Evolutionary conservation across 345 rosid species (phyloP).

Genomic region (Hevea brasiliensis): DNA sequence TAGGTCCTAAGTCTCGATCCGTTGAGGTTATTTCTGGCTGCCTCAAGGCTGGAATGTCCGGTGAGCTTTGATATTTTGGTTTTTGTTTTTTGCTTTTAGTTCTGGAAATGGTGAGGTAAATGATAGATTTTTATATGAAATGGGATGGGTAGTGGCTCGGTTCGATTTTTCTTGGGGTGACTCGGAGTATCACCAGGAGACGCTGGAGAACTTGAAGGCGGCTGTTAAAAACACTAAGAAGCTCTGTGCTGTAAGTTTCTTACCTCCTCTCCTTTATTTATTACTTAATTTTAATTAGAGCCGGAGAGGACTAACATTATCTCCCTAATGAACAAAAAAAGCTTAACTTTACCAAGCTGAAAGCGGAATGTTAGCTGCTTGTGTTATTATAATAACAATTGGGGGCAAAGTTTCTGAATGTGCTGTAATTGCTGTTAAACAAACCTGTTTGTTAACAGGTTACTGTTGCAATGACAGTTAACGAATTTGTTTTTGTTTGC

Average conservation of each 20-base stretch:
- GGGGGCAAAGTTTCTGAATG: background rate
- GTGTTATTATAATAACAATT: no score
- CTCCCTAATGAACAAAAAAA: no score
- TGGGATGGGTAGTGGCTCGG: constrained; percentile 28
- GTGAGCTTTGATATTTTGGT: constrained; percentile 5
- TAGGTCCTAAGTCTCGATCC: constrained; percentile 37
- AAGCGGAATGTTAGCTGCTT: no score
- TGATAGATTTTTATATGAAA: background rate
- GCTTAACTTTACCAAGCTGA: no score
- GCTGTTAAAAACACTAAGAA: constrained; percentile 37
- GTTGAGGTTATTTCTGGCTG: constrained; percentile 30
- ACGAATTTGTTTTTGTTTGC: background rate
- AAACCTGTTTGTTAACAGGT: no score
- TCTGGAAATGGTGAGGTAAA: background rate
- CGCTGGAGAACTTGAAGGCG: constrained; percentile 32
- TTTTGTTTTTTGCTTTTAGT: background rate
- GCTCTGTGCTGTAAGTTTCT: constrained; percentile 34
- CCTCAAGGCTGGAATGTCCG: constrained; percentile 37
- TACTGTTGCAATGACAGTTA: background rate
- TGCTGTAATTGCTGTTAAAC: background rate
- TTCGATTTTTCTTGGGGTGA: constrained; percentile 38
- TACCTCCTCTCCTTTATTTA: no score
- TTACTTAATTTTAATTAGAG: no score
- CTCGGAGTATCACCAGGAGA: constrained; percentile 32
- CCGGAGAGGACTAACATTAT: no score